phyloP scores from a whole-genome alignment of 768 basidiomycete species.

The Leccinum incarnatum region DNA sequence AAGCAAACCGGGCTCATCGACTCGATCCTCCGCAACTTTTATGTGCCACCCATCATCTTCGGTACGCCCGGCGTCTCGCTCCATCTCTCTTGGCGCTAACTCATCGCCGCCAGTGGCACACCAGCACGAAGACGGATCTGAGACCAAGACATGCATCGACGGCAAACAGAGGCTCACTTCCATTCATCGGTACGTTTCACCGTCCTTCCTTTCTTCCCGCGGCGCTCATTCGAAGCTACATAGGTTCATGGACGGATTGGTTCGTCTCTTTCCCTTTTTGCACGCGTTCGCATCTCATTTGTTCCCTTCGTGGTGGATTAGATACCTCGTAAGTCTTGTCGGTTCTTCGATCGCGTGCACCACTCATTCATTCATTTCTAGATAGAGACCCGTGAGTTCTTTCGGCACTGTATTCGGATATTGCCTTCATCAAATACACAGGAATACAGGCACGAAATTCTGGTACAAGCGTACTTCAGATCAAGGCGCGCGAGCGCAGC shows the following conservation, averaged over 20 bases:
- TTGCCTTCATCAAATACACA: not conserved
- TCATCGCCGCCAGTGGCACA: constrained; percentile 42
- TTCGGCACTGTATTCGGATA: no score
- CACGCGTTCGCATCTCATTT: constrained; percentile 2
- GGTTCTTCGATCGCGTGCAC: not conserved
- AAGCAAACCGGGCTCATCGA: constrained; percentile 79
- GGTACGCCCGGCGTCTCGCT: constrained; percentile 34
- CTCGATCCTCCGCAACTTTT: constrained; percentile 75
- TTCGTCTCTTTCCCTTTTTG: constrained; percentile 34
- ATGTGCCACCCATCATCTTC: constrained; percentile 79
- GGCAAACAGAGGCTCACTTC: constrained; percentile 82
- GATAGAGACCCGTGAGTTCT: constrained; percentile 46
- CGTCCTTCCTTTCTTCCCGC: no score
- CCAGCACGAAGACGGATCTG: constrained; percentile 57
- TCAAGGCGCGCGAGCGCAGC: constrained; percentile 22
- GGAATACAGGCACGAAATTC: constrained; percentile 40
- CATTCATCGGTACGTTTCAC: constrained; percentile 53
- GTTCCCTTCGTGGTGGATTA: constrained; percentile 19
- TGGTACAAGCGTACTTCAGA: constrained; percentile 42
- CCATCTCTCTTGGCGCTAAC: not conserved
- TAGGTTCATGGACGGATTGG: constrained; percentile 70
- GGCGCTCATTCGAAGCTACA: not conserved
- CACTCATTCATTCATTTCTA: constrained; percentile 12
- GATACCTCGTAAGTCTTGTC: constrained; percentile 52
- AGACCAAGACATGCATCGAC: constrained; percentile 68